A percentile compares a stretch with the other conserved stretches of the same genome.
Evolutionary conservation across 2,329 filamentous ascomycete species (phyloP).

Genomic region (Cladophialophora psammophila): DNA sequence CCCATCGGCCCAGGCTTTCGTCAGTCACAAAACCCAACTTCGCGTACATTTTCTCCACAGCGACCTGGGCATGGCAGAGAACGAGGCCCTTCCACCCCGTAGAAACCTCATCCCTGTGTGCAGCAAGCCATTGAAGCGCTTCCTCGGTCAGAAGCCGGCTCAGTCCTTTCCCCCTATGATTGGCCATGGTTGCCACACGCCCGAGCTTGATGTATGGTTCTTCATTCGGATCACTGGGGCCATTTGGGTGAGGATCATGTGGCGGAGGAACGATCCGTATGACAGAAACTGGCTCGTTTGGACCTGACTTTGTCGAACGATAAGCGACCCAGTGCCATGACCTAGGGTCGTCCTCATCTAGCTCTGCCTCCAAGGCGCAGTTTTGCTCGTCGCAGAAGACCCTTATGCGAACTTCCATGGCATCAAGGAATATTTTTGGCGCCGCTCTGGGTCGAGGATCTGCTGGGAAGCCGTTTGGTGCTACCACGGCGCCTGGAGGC

Average conservation of each 20-base stretch:
- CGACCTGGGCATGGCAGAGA: conserved; percentile 79
- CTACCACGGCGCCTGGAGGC: conserved; percentile 36
- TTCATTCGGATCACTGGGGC: conserved; percentile 39
- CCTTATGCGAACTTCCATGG: conserved; percentile 63
- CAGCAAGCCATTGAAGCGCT: conserved; percentile 71
- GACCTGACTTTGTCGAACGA: conserved; percentile 48
- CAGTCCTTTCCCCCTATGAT: conserved; percentile 71
- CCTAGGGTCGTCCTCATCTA: conserved; percentile 79
- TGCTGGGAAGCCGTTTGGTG: conserved; percentile 39
- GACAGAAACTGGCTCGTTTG: conserved; percentile 69
- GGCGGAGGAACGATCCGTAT: conserved; percentile 84
- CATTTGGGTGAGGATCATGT: conserved; percentile 65
- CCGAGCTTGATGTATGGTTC: conserved; percentile 87
- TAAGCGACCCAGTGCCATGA: conserved; percentile 92
- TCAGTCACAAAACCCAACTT: conserved; percentile 77
- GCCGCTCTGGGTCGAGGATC: conserved; percentile 31
- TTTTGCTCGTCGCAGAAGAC: conserved; percentile 67
- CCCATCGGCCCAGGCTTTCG: conserved; percentile 76
- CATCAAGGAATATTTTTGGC: conserved; percentile 66
- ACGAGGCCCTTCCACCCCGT: conserved; percentile 74
- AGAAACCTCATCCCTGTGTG: conserved; percentile 60
- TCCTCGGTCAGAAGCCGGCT: conserved; percentile 71
- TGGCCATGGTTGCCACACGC: conserved; percentile 72
- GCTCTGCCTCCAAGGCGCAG: conserved; percentile 70
- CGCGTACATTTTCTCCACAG: conserved; percentile 70